Evolutionary conservation across 495 filamentous ascomycete species (phyloP).

Genomic region (Neurospora hispaniola): DNA sequence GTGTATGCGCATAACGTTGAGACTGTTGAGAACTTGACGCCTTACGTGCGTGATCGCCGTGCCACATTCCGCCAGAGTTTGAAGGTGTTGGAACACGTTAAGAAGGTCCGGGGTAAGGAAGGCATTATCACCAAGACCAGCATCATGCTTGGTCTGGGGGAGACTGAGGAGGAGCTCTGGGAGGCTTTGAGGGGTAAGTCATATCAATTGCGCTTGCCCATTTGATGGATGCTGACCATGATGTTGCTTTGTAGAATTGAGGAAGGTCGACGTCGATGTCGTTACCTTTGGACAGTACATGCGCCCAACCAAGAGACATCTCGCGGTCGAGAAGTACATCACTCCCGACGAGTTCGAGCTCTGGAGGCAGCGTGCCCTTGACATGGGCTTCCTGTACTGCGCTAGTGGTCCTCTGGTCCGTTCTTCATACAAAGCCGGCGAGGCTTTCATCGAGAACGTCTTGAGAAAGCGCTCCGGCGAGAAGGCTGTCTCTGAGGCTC

Average conservation of each 20-base stretch:
- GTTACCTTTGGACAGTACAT: constrained; percentile 99
- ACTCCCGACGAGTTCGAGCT: constrained; percentile 82
- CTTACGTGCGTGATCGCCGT: constrained; percentile 78
- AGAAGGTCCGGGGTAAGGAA: constrained; percentile 50
- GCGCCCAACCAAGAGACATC: constrained; percentile 94
- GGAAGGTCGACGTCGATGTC: constrained; percentile 74
- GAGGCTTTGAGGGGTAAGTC: constrained; percentile 55
- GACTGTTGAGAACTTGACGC: constrained; percentile 84
- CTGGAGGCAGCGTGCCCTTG: constrained; percentile 81
- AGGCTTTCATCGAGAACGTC: constrained; percentile 98
- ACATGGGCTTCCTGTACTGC: constrained; percentile 94
- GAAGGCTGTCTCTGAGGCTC: constrained; percentile 17
- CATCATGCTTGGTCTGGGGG: constrained; percentile 91
- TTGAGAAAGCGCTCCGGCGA: constrained; percentile 68
- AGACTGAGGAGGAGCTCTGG: constrained; percentile 83
- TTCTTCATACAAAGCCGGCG: constrained; percentile 93
- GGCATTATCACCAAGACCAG: constrained; percentile 92
- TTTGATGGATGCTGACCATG: background rate
- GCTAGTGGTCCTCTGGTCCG: constrained; percentile 87
- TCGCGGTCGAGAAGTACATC: constrained; percentile 90
- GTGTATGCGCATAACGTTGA: constrained; percentile 97
- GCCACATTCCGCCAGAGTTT: constrained; percentile 84
- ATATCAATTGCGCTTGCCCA: background rate
- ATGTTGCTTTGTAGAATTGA: constrained; percentile 43
- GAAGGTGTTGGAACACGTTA: constrained; percentile 69